These are phyloP conservation scores for Flaveria ramosissima DNA, from an alignment of 129 eudicot species.

Conservation along the genomic window DNA sequence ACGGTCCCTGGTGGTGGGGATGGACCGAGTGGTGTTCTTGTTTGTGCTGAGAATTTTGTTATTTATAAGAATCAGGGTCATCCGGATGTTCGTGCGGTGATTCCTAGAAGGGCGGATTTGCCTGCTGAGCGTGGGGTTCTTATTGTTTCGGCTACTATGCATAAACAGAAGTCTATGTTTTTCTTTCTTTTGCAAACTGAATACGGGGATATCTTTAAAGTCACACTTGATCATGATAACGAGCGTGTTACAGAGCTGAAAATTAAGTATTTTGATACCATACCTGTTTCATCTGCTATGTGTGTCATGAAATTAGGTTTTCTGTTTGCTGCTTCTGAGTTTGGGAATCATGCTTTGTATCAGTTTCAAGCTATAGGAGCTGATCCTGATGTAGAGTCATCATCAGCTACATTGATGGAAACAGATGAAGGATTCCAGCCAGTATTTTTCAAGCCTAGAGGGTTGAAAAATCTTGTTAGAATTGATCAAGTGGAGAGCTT, in stretches of 20 bases:
- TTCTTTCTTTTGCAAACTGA: slow-evolving; percentile 94
- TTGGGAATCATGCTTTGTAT: slow-evolving; percentile 94
- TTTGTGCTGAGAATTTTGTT: slow-evolving; percentile 95
- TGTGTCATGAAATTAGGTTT: slow-evolving; percentile 91
- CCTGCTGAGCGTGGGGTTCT: slow-evolving; percentile 96
- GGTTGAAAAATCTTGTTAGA: slow-evolving; percentile 86
- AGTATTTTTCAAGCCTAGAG: slow-evolving; percentile 93
- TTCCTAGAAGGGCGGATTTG: slow-evolving; percentile 88
- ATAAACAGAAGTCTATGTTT: slow-evolving; percentile 85
- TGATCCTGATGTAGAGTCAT: slow-evolving; percentile 96
- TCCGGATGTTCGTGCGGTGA: slow-evolving; percentile 86
- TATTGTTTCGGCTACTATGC: slow-evolving; percentile 95
- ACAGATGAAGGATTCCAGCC: slow-evolving; percentile 98
- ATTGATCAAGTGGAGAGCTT: slow-evolving; percentile 93
- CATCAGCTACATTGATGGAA: slow-evolving; percentile 89
- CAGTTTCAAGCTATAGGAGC: slow-evolving; percentile 95
- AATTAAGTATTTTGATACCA: slow-evolving; percentile 94
- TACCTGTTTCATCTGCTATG: slow-evolving; percentile 85
- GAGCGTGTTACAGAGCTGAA: slow-evolving; percentile 84
- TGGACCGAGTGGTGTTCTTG: slow-evolving; percentile 99
- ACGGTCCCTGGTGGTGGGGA: slow-evolving; percentile 99
- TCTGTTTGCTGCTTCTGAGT: slow-evolving; percentile 96
- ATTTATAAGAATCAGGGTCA: slow-evolving; percentile 94
- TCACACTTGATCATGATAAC: slow-evolving; percentile 80
- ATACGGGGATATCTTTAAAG: slow-evolving; percentile 93